These are phyloP conservation scores for Erythrobasidium hasegawianum DNA, from an alignment of 1,284 basidiomycete genomes.

Conservation along the genomic window DNA sequence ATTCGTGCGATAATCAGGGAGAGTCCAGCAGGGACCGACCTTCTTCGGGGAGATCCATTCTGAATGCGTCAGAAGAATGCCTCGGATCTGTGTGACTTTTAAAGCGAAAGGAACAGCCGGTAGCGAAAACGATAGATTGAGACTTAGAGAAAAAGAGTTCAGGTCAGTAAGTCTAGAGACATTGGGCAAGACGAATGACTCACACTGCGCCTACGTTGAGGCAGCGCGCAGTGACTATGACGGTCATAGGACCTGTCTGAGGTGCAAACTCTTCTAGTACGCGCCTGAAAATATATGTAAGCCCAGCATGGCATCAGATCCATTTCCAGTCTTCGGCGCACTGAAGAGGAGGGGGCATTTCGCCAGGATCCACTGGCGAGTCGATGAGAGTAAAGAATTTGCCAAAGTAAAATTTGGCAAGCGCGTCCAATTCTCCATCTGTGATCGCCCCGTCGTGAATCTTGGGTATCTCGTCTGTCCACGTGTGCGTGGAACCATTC, in stretches of 20 bases:
- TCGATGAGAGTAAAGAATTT: constrained; percentile 11
- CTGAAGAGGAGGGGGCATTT: constrained; percentile 24
- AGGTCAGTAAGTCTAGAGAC: no score
- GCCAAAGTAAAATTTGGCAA: neutral
- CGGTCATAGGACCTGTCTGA: constrained; percentile 14
- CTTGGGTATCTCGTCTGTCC: neutral
- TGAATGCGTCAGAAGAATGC: constrained; percentile 8
- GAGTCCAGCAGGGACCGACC: constrained; percentile 1
- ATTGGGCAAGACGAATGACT: neutral
- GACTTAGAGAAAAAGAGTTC: no score
- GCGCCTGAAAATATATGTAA: neutral
- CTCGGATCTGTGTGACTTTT: constrained; percentile 8
- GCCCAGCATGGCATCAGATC: no score
- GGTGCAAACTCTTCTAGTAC: constrained; percentile 22
- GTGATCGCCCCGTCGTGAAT: neutral
- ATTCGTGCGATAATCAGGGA: constrained; percentile 3
- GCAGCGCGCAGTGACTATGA: constrained; percentile 13
- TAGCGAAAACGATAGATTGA: constrained; percentile 16
- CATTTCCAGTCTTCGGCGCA: neutral
- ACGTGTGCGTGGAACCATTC: neutral
- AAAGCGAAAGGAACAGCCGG: constrained; percentile 8
- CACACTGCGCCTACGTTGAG: constrained; percentile 13
- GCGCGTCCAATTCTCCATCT: neutral
- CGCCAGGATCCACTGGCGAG: constrained; percentile 22
- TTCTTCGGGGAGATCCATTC: constrained; percentile 5